Evolutionary conservation across 2,329 filamentous ascomycete genomes (phyloP).

Genomic region (Colletotrichum brevisporum): DNA sequence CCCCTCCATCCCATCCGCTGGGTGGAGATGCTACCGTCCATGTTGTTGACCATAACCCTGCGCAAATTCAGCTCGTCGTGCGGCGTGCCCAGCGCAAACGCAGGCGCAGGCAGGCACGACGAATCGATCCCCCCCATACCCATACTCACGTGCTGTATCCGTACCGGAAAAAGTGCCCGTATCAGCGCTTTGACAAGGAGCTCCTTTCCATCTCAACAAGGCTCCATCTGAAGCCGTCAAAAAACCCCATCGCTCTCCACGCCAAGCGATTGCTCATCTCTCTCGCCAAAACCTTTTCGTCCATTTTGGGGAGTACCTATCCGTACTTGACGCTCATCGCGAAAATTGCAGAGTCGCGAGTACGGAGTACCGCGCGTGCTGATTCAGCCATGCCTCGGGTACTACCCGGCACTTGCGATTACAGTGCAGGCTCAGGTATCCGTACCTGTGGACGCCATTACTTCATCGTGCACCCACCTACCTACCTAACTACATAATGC

Average conservation of each 20-base stretch:
- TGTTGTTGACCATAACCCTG: conserved; percentile 18
- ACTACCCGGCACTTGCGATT: not conserved
- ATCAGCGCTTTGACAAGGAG: conserved; percentile 28
- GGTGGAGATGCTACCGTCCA: conserved; percentile 24
- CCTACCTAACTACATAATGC: not conserved
- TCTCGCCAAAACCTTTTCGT: conserved; percentile 28
- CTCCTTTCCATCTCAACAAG: conserved; percentile 19
- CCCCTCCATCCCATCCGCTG: conserved; percentile 20
- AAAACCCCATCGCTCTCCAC: conserved; percentile 19
- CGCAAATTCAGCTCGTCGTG: conserved; percentile 14
- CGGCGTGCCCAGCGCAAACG: not conserved
- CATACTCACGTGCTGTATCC: conserved; percentile 33
- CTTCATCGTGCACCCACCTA: not conserved
- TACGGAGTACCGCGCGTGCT: too few species aligned
- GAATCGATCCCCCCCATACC: conserved; percentile 19
- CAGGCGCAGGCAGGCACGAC: too few species aligned
- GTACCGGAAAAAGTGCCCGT: conserved; percentile 25
- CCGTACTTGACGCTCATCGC: not conserved
- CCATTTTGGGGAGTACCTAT: conserved; percentile 11
- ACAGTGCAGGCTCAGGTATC: not conserved
- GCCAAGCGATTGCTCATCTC: conserved; percentile 32
- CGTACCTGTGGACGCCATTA: not conserved
- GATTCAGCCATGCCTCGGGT: too few species aligned
- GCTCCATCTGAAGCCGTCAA: conserved; percentile 5
- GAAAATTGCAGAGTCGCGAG: not conserved